Evolutionary conservation across 169 alveolate species (phyloP).

Genomic region (Neospora caninum): DNA sequence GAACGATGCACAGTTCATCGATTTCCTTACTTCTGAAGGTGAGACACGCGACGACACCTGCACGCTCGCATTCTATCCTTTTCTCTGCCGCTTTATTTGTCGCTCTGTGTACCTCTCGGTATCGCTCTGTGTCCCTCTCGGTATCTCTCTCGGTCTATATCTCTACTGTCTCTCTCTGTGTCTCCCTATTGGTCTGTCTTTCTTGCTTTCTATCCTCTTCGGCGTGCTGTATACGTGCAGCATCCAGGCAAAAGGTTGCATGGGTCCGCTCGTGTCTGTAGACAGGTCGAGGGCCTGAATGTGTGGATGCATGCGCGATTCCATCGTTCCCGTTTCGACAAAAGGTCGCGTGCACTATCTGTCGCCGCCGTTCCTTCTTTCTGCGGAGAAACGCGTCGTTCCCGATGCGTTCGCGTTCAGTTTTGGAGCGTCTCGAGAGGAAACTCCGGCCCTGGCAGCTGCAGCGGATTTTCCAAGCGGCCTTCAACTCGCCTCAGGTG

Average conservation of each 20-base stretch:
- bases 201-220: neutral
- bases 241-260: neutral
- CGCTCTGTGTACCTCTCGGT: neutral
- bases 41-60: neutral
- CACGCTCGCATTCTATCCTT: neutral
- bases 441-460: slow-evolving; percentile 40
- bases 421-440: slow-evolving; percentile 21
- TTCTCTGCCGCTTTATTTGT: neutral
- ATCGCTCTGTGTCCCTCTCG: neutral
- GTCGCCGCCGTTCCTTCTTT: neutral
- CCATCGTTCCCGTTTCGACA: neutral
- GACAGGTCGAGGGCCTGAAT: neutral
- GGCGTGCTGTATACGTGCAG: too few species aligned
- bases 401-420: neutral
- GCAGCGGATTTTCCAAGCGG: neutral
- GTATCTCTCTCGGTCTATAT: neutral
- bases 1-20: neutral
- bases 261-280: too few species aligned
- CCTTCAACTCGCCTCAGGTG: neutral
- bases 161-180: neutral
- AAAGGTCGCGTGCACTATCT: neutral
- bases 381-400: neutral
- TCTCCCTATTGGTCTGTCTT: neutral
- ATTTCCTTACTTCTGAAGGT: slow-evolving; percentile 33
- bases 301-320: neutral